Conservation (phyloP, 768 basidiomycete species). For the Asterophora parasitica region DNA sequence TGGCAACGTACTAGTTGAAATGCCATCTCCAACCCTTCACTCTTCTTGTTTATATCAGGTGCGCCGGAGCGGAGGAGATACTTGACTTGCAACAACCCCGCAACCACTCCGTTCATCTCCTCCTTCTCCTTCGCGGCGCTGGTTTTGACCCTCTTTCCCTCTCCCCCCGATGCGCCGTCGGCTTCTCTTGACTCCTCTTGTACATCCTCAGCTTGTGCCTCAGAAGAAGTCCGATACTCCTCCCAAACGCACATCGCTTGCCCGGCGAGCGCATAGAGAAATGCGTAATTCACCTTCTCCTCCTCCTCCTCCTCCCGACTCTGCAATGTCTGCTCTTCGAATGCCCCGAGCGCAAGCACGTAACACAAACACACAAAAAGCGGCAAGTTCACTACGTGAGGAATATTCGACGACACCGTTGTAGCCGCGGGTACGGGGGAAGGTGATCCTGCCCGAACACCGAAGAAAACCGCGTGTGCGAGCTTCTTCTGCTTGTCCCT, state of each 20-base stretch:
- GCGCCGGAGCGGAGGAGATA: constrained; percentile 24
- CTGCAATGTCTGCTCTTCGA: constrained; percentile 6
- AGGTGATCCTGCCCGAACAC: background rate
- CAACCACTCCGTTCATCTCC: constrained; percentile 48
- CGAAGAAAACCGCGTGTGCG: constrained; percentile 14
- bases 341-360: constrained; percentile 54
- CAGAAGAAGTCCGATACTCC: constrained; percentile 14
- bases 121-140: constrained; percentile 21
- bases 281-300: constrained; percentile 17
- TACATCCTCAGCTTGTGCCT: constrained; percentile 4
- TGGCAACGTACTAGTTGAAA: constrained; percentile 37
- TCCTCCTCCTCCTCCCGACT: too few relatives aligned
- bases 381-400: constrained; percentile 22
- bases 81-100: constrained; percentile 52
- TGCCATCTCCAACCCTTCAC: constrained; percentile 18
- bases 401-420: background rate
- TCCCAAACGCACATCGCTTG: constrained; percentile 38
- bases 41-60: constrained; percentile 2
- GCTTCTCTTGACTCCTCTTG: too few relatives aligned
- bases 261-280: constrained; percentile 32
- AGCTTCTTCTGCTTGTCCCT: constrained; percentile 9
- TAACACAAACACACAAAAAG: constrained; percentile 60
- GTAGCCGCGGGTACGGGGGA: background rate
- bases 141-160: constrained; percentile 3
- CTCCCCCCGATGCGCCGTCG: background rate